Conservation (phyloP, 108 stramenopile species). For the Mediolabrus comicus region DNA sequence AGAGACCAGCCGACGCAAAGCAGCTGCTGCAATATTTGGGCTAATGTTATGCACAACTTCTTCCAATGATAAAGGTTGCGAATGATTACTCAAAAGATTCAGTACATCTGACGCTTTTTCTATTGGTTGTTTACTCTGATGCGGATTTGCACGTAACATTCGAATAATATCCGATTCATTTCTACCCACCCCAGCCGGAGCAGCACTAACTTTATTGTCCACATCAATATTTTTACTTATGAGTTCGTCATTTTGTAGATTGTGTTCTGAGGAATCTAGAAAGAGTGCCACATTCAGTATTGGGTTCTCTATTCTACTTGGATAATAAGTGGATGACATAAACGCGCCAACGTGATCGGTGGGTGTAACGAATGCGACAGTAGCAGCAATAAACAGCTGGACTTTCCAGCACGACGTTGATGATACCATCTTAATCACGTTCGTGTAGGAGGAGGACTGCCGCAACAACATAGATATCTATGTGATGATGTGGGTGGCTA, state of each 20-base stretch:
- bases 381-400: neutral
- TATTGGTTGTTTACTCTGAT: neutral
- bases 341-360: neutral
- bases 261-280: neutral
- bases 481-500: no score
- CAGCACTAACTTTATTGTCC: neutral
- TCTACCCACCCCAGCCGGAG: no score
- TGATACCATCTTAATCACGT: no score
- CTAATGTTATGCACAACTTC: constrained; percentile 9
- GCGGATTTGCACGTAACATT: constrained; percentile 13
- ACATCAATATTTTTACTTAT: neutral
- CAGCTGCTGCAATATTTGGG: constrained; percentile 37
- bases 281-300: neutral
- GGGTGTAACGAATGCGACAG: neutral
- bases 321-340: neutral
- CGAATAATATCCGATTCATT: constrained; percentile 14
- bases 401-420: neutral
- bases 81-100: constrained; percentile 2
- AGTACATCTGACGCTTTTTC: constrained; percentile 17
- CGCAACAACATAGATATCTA: no score
- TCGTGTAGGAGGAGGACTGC: no score
- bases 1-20: constrained; percentile 24
- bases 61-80: neutral
- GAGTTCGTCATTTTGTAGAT: neutral
- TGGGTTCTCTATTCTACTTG: neutral